Base-by-base conservation (phyloP, 2,329 filamentous ascomycete genomes). In the Cyphellophora attinorum region DNA sequence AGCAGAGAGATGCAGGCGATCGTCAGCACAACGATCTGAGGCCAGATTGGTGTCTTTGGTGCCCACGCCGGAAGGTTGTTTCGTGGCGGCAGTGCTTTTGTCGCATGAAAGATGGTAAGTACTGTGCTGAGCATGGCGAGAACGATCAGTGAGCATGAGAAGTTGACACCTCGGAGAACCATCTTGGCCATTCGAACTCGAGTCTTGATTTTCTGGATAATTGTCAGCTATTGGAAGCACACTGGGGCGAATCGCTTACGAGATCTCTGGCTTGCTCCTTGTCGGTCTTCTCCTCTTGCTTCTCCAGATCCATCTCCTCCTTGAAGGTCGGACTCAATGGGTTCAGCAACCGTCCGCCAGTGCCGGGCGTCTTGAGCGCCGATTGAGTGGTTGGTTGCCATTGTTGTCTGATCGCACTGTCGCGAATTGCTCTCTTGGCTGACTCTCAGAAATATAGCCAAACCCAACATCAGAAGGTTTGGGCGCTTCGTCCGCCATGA, bases 91-190 rank as follows among this genome's bases (percentile, higher is more conserved):
- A 98, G 68, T 11, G 62, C 35, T 55, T 75, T 84, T 39, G 91
- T 95, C 32, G 86, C 74, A 58, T 91, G 85, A 75, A 98, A 98
- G 59, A 98, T 88, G 48, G 78, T 67, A 53, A 98, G 84, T 3
- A 85, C 85, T n/a, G 85, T 75, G 11, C 82, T 79, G 35, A 98
- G 67, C 75, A 98, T 89, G 42, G 86, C 71, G 38, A 98, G 73
- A 46, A 98, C 85, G 56, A 98, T 95, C 41, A 96, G 71, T 58
- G 84, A 89, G 69, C 91, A 98, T 60, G 85, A 86, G 61, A 98
- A 96, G 70, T 89, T 95, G 63, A 96, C 83, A 37, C 85, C 81
- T 46, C 91, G 81, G n/a, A 98, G 78, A 43, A 93, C 76, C 51
- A 96, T 80, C 67, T 98, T 98, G 49, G 89, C 91, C 60, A 96